Evolutionary conservation across 352 stramenopile genomes (phyloP).

Genomic region (Phytophthora uliginosa): DNA sequence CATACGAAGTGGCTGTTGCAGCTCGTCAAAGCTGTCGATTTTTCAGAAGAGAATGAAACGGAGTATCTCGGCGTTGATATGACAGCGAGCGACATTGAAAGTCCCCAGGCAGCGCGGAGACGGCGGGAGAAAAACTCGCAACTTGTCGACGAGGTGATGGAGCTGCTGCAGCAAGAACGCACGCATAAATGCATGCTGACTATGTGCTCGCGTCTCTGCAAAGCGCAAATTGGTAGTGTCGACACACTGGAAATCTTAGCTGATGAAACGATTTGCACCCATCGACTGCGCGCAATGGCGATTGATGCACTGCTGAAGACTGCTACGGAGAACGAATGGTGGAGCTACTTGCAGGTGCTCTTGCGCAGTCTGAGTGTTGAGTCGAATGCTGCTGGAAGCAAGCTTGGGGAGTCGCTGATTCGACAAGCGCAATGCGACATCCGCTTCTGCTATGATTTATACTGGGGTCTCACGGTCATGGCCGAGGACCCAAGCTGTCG

Average conservation of each 20-base stretch:
- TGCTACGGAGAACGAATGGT: constrained; percentile 84
- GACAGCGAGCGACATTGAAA: constrained; percentile 34
- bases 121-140: constrained; percentile 37
- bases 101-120: constrained; percentile 11
- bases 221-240: constrained; percentile 77
- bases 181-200: constrained; percentile 89
- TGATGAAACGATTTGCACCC: constrained; percentile 74
- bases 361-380: constrained; percentile 83
- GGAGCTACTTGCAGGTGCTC: constrained; percentile 78
- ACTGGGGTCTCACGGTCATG: constrained; percentile 88
- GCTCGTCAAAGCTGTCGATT: constrained; percentile 87
- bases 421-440: constrained; percentile 83
- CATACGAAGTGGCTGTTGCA: constrained; percentile 91
- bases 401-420: constrained; percentile 74
- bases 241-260: constrained; percentile 85
- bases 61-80: constrained; percentile 35
- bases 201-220: constrained; percentile 87
- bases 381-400: constrained; percentile 67
- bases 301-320: constrained; percentile 74
- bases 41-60: constrained; percentile 62
- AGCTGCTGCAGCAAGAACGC: constrained; percentile 70
- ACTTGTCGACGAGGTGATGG: constrained; percentile 71
- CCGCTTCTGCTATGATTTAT: constrained; percentile 88
- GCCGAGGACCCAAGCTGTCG: constrained; percentile 79
- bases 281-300: constrained; percentile 61